Evolutionary conservation across 2,329 filamentous ascomycete genomes (phyloP).

Genomic region (Fusarium sp.): DNA sequence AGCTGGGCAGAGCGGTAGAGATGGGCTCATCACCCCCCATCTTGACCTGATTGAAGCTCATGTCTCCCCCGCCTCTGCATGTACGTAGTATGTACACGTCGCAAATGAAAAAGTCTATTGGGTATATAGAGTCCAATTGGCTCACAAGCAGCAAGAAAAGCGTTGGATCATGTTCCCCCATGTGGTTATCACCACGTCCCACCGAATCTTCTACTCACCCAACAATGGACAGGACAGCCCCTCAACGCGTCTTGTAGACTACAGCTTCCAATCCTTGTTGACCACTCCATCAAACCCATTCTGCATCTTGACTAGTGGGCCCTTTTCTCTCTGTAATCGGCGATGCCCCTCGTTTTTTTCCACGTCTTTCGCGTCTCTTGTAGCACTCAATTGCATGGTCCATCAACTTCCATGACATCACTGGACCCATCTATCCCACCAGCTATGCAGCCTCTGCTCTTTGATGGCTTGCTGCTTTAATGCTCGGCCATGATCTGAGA

Average conservation of each 20-base stretch:
- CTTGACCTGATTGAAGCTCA: not conserved
- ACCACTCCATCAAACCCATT: constrained; percentile 5
- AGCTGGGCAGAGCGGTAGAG: not conserved
- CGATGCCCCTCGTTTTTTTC: constrained; percentile 17
- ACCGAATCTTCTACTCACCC: constrained; percentile 12
- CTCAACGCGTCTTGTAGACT: constrained; percentile 41
- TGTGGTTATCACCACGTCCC: constrained; percentile 29
- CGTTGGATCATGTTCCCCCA: constrained; percentile 3
- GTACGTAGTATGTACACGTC: constrained; percentile 13
- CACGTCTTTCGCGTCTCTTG: not conserved
- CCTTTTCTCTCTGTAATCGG: constrained; percentile 26
- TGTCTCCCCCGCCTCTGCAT: constrained; percentile 10
- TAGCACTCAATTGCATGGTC: not conserved
- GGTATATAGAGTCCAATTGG: constrained; percentile 15
- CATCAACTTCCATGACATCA: constrained; percentile 45
- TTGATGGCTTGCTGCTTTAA: constrained; percentile 24
- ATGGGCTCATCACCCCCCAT: not conserved
- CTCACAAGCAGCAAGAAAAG: not conserved
- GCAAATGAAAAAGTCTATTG: not conserved
- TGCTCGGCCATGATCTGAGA: constrained; percentile 20
- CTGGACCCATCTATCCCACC: constrained; percentile 35
- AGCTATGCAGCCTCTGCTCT: constrained; percentile 9
- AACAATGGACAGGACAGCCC: constrained; percentile 4
- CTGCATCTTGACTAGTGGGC: constrained; percentile 1
- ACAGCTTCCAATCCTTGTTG: constrained; percentile 9